Evolutionary conservation across 2,329 filamentous ascomycete species (phyloP), one percentile per base, ranked within the genome.

Genomic region (Domatiomyces globalis): DNA sequence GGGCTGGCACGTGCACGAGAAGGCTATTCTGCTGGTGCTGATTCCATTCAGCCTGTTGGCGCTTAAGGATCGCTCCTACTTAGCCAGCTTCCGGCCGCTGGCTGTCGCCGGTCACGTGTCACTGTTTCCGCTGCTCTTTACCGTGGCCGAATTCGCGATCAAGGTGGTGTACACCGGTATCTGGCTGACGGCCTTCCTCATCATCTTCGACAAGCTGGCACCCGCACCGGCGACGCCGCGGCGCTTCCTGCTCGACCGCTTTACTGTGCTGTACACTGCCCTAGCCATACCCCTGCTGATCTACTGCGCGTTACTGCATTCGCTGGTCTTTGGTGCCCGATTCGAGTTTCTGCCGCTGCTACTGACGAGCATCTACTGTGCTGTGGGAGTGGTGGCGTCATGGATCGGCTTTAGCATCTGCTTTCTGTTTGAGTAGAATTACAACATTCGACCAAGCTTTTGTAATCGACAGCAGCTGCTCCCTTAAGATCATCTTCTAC

Each of bases 1-100:
- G 61, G 90, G 92, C 51, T 98, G 90, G 88, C 92, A 98, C 64
- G 92, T 98, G 7, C 92, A 98, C 62, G 92, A 98, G 65, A 98
- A 98, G 69, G 92, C 92, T 1, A 85, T 98, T 52, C 77, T 98
- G 19, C 78, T 96, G 18, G 84, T 96, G 63, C 88, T 98, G 58
- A 85, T 96, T 47, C 92, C 92, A 0, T 96, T 96, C 73, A 94
- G 86, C 60, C 77, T 98, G 55, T 83, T 96, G 54, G 89, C 90
- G 0, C 78, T 96, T 49, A 85, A 84, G 65, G 89, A 96, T 66
- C 80, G 92, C 49, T 82, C 92, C 22, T 89, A 95, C 64, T 81
- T 96, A 29, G 84, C 87, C 53, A 90, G 90, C 1, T 98, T 96
- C 70, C 79, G 87, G 20, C 92, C 92, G 1, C 73, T 98, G 45